Percentiles rank a stretch among this genome's conserved stretches.
Evolutionary conservation across 2,329 filamentous ascomycete genomes (phyloP).

Genomic region (Plectosphaerella sp.): DNA sequence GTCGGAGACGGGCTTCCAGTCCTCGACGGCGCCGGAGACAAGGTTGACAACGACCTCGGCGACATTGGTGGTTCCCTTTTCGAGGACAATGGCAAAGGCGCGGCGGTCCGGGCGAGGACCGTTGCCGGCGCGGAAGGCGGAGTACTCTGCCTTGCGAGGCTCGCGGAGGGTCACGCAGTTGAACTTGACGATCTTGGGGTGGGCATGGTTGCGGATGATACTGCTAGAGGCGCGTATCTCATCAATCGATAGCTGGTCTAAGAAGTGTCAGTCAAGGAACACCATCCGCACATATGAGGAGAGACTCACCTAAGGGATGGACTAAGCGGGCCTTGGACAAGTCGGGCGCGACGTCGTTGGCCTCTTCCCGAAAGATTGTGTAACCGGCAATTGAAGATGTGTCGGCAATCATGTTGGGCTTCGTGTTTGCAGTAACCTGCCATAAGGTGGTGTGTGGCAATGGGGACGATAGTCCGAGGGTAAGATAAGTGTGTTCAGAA

Average conservation of each 20-base stretch:
- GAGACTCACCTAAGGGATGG: conserved; percentile 31
- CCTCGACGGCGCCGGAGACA: conserved; percentile 32
- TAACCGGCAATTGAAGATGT: conserved; percentile 39
- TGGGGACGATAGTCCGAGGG: too few relatives aligned
- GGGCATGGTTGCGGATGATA: conserved; percentile 36
- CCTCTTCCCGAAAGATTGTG: conserved; percentile 38
- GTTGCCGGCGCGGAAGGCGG: conserved; percentile 48
- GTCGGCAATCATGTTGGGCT: conserved; percentile 35
- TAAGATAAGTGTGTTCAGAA: too few relatives aligned
- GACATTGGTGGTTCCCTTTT: conserved; percentile 30
- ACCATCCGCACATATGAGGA: background rate
- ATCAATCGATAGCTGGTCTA: conserved; percentile 48
- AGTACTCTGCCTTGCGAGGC: conserved; percentile 57
- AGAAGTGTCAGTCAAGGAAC: conserved; percentile 9
- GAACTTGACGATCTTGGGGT: conserved; percentile 32
- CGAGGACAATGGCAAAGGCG: conserved; percentile 44
- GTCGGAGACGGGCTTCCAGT: conserved; percentile 39
- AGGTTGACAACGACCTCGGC: conserved; percentile 45
- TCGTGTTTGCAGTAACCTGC: conserved; percentile 4
- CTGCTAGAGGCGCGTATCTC: conserved; percentile 48
- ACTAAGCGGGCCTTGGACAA: conserved; percentile 22
- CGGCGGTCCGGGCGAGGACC: conserved; percentile 44
- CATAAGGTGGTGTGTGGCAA: conserved; percentile 1
- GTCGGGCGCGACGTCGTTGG: conserved; percentile 29
- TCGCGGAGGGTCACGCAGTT: conserved; percentile 66